phyloP scores from a whole-genome alignment of 2,329 filamentous ascomycete genomes.

The Xylaria sp. region DNA sequence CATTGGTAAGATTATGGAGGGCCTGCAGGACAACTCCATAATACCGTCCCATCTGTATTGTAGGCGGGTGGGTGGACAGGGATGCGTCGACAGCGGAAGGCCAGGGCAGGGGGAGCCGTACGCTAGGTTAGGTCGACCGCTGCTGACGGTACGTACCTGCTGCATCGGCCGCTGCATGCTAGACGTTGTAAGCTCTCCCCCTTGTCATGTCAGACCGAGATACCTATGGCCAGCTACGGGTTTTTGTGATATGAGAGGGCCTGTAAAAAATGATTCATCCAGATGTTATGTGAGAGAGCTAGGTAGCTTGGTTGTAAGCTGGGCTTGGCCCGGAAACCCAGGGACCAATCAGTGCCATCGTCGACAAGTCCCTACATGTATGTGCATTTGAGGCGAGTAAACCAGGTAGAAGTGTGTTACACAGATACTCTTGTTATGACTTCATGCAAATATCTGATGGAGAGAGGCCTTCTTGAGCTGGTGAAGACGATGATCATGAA shows the following conservation, averaged over 20 bases:
- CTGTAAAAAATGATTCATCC: neutral
- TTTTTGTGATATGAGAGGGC: neutral
- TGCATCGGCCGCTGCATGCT: too few species aligned
- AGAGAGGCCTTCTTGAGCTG: neutral
- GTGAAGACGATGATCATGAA: neutral
- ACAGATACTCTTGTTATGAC: neutral
- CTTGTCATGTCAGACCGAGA: neutral
- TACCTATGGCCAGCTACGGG: neutral
- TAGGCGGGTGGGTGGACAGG: neutral
- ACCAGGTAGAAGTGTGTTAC: neutral
- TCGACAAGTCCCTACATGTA: neutral
- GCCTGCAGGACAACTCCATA: neutral
- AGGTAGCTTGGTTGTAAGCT: neutral
- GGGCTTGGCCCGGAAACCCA: neutral
- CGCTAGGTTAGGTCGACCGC: too few species aligned
- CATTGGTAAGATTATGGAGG: neutral
- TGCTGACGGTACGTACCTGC: neutral
- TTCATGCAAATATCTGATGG: neutral
- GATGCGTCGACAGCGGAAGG: neutral
- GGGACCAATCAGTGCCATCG: neutral
- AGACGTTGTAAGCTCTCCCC: neutral
- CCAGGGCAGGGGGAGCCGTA: neutral
- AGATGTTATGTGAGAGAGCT: neutral
- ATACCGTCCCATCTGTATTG: too few species aligned
- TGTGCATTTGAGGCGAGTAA: neutral